Conservation (phyloP, 306 rosid species). For the Cotoneaster glaucophyllus region DNA sequence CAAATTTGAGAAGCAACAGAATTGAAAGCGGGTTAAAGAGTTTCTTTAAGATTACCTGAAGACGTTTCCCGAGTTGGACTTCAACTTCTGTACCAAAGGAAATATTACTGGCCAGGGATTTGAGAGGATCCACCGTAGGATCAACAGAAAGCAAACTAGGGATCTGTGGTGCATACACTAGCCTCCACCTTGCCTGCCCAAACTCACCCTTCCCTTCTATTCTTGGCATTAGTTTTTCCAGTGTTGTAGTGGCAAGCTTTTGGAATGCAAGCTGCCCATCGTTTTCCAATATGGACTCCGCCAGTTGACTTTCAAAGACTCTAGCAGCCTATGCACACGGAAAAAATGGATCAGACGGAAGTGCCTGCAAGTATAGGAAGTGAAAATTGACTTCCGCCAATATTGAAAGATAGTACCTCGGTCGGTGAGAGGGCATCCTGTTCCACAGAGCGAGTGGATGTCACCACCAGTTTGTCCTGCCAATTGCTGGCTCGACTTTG, state of each 20-base stretch:
- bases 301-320: conserved; percentile 71
- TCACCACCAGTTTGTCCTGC: conserved; percentile 87
- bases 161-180: conserved; percentile 84
- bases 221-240: conserved; percentile 86
- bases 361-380: neutral
- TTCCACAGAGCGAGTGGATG: conserved; percentile 83
- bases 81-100: conserved; percentile 87
- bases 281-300: conserved; percentile 59
- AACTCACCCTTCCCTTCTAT: conserved; percentile 89
- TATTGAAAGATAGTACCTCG: conserved; percentile 49
- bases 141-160: conserved; percentile 58
- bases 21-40: conserved; percentile 1
- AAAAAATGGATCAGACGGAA: neutral
- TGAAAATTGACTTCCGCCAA: neutral
- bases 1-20: neutral
- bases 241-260: conserved; percentile 82
- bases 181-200: conserved; percentile 83
- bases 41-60: conserved; percentile 53
- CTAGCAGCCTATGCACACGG: conserved; percentile 56
- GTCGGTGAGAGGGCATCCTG: conserved; percentile 66
- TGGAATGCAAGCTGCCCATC: conserved; percentile 68
- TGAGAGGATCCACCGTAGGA: conserved; percentile 61
- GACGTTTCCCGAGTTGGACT: conserved; percentile 89
- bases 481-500: conserved; percentile 88
- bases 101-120: conserved; percentile 63